These are phyloP conservation scores for Naganishia cerealis DNA, from an alignment of 1,284 basidiomycete species.

Conservation along the genomic window DNA sequence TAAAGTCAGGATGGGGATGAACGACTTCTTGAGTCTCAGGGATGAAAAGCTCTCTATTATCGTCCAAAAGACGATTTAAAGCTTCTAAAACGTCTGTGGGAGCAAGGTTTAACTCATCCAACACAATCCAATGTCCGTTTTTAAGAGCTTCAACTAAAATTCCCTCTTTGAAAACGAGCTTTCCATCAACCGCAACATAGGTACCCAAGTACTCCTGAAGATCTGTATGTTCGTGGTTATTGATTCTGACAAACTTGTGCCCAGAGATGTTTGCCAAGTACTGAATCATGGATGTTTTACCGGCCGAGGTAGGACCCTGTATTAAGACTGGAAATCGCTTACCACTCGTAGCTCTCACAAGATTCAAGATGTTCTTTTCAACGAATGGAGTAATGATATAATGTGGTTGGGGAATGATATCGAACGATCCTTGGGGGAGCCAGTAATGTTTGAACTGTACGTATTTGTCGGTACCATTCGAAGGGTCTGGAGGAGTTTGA, in stretches of 20 bases:
- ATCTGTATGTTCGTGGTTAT: conserved; percentile 99
- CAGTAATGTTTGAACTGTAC: too few species aligned
- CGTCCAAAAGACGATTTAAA: conserved; percentile 91
- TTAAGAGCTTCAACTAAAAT: conserved; percentile 88
- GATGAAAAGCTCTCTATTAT: conserved; percentile 93
- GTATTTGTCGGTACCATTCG: too few species aligned
- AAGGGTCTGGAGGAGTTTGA: too few species aligned
- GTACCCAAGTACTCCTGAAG: conserved; percentile 98
- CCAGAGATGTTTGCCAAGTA: conserved; percentile 91
- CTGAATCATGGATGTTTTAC: conserved; percentile 96
- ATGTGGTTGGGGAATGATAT: too few species aligned
- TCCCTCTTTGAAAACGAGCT: conserved; percentile 91
- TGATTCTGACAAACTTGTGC: conserved; percentile 95
- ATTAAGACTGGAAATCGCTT: conserved; percentile 97
- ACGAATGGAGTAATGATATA: too few species aligned
- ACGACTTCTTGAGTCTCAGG: conserved; percentile 96
- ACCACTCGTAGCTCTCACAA: too few species aligned
- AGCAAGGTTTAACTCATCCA: conserved; percentile 96
- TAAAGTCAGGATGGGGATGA: conserved; percentile 90
- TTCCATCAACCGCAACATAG: conserved; percentile 86
- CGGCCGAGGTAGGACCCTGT: conserved; percentile 95
- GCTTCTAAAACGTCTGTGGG: conserved; percentile 98
- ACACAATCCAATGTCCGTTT: conserved; percentile 93
- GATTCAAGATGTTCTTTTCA: too few species aligned
- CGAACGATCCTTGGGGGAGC: too few species aligned